Evolutionary conservation across 1,139 yeast genomes (phyloP).

Genomic region (Pichia norvegensis): DNA sequence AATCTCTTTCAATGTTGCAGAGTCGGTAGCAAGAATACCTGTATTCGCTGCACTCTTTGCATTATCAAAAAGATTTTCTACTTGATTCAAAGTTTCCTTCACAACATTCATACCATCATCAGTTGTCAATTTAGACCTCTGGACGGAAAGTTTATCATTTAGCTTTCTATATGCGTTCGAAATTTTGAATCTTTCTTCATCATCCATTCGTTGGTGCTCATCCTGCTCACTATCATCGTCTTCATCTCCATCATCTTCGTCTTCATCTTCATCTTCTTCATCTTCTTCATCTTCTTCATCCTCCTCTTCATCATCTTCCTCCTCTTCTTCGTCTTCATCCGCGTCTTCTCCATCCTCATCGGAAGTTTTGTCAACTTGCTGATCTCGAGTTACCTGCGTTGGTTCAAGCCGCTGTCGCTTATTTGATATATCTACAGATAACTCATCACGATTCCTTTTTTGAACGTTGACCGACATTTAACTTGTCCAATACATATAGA

Average conservation of each 20-base stretch:
- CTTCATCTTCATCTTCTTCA: slow-evolving; percentile 15
- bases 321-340: background rate
- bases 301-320: background rate
- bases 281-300: slow-evolving; percentile 7
- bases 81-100: slow-evolving; percentile 28
- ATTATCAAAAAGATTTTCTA: slow-evolving; percentile 32
- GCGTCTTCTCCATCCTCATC: background rate
- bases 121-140: slow-evolving; percentile 34
- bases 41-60: slow-evolving; percentile 28
- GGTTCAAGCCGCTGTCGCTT: background rate
- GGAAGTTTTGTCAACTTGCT: background rate
- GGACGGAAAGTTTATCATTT: slow-evolving; percentile 29
- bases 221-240: slow-evolving; percentile 10
- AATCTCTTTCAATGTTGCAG: slow-evolving; percentile 36
- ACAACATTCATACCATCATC: slow-evolving; percentile 37
- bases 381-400: too few relatives aligned
- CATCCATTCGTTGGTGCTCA: slow-evolving; percentile 14
- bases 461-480: background rate
- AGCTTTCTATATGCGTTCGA: slow-evolving; percentile 29
- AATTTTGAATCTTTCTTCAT: slow-evolving; percentile 26
- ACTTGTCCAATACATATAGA: too few relatives aligned
- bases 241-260: slow-evolving; percentile 18
- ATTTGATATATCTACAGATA: background rate
- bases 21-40: slow-evolving; percentile 38
- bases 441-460: background rate